Base-by-base conservation (phyloP, 2,329 filamentous ascomycete genomes). In the Cladosporium colombiae region DNA sequence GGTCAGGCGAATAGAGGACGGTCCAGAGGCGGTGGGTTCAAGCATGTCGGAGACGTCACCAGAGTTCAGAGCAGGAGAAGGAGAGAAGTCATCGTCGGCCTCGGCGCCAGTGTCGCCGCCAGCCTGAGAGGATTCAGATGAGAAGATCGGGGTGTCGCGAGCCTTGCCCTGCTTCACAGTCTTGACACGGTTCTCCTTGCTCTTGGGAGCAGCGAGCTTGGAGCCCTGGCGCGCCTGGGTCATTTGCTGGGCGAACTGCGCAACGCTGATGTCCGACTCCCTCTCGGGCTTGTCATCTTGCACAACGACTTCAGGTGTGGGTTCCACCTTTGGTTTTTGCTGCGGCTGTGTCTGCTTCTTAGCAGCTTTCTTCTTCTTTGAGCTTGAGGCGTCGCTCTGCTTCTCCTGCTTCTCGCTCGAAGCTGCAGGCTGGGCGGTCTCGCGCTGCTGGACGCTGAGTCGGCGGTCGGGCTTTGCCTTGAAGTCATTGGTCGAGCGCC, bases 1-100 rank as follows among this genome's bases (percentile, higher is more conserved):
- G 64, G 90, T 95, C 69, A 98, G 83, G 68, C 91, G 91, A 68
- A 97, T 83, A 57, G 96, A 87, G 0, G 89, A 88, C 27, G 92
- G 90, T 63, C 87, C 90, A 46, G 87, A 77, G 2, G 86, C 78
- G 52, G 86, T 80, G 58, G 90, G 83, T 79, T 96, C 93, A 18
- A 98, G 88, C 94, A 98, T 98, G 79, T 97, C 94, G 64, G 90
- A 90, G 65, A 97, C 87, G 75, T 91, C 91, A 64, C 85, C 87
- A 67, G 86, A 84, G 49, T 77, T 77, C 58, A 83, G 80, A 60
- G 86, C 82, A 35, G 92, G 90, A 13, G 91, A 93, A 53, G 90
- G 83, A 3, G 92, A 93, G 72, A 89, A 82, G 73, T 96, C 92
- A 73, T 96, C 91, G 73, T 95, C 92, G 16, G 89, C 91, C 75